These are phyloP conservation scores for Meredithiella fracta DNA, from an alignment of 2,329 filamentous ascomycete genomes.

Conservation along the genomic window DNA sequence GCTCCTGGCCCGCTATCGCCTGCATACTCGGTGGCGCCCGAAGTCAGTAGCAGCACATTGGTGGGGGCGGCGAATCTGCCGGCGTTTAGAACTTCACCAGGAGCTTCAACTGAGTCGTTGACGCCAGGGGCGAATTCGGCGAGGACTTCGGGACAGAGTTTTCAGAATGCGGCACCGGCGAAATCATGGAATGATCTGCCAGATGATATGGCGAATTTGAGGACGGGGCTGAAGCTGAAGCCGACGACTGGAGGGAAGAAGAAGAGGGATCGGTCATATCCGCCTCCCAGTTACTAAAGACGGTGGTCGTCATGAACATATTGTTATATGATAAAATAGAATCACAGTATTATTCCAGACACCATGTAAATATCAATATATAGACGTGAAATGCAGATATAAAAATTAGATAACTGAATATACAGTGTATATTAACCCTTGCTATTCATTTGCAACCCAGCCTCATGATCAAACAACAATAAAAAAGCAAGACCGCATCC, in stretches of 20 bases:
- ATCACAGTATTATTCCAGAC: no score
- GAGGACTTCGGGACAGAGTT: conserved; percentile 28
- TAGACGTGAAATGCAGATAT: background rate
- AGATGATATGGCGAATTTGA: conserved; percentile 35
- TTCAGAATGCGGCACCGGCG: conserved; percentile 41
- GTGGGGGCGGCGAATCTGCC: conserved; percentile 3
- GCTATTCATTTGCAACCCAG: conserved; percentile 3
- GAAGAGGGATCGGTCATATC: conserved; percentile 45
- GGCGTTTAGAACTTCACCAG: conserved; percentile 17
- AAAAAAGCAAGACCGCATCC: conserved; percentile 3
- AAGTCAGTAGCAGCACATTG: conserved; percentile 14
- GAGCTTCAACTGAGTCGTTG: conserved; percentile 21
- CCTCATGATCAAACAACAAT: conserved; percentile 15
- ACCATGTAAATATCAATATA: no score
- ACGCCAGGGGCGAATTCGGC: conserved; percentile 16
- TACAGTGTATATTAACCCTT: background rate
- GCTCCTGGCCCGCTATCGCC: conserved; percentile 13
- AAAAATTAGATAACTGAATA: background rate
- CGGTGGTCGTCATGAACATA: background rate
- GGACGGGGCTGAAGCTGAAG: conserved; percentile 33
- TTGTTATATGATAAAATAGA: background rate
- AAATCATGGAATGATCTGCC: conserved; percentile 52
- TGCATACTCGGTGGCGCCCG: conserved; percentile 9
- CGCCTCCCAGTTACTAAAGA: conserved; percentile 38
- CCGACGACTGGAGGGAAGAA: conserved; percentile 45